Conservation (phyloP, 2,329 filamentous ascomycete genomes). For the Aspergillus neotritici region DNA sequence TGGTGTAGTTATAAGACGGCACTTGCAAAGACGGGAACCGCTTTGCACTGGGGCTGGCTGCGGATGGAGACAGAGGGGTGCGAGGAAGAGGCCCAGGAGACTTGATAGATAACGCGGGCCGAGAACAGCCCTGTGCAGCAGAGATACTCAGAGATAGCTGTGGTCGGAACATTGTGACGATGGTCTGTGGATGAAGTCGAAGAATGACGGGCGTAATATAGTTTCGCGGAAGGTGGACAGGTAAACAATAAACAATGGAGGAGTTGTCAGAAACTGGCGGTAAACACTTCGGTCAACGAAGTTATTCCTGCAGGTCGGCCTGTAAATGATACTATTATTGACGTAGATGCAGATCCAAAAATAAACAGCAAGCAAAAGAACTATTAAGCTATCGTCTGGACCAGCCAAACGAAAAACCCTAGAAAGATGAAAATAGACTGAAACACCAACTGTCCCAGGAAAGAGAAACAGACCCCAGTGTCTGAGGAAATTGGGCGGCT, state of each 20-base stretch:
- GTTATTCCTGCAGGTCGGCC: constrained; percentile 18
- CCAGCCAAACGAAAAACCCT: constrained; percentile 38
- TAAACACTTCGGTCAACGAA: constrained; percentile 35
- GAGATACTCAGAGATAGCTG: constrained; percentile 46
- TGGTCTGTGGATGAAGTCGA: background rate
- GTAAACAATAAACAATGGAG: constrained; percentile 8
- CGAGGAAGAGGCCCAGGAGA: constrained; percentile 38
- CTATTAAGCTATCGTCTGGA: constrained; percentile 33
- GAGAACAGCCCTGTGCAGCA: constrained; percentile 28
- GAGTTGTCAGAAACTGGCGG: constrained; percentile 4
- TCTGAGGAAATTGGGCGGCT: constrained; percentile 25
- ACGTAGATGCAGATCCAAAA: constrained; percentile 16
- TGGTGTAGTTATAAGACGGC: constrained; percentile 39
- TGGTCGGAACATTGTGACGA: constrained; percentile 37
- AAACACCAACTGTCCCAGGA: constrained; percentile 30
- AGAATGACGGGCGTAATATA: constrained; percentile 6
- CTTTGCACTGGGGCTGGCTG: constrained; percentile 37
- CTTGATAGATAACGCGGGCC: constrained; percentile 39
- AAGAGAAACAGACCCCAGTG: constrained; percentile 11
- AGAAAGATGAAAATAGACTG: constrained; percentile 31
- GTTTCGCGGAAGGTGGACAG: constrained; percentile 2
- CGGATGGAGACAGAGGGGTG: constrained; percentile 40
- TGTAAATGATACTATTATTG: constrained; percentile 23
- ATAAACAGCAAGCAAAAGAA: constrained; percentile 17
- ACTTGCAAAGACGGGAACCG: constrained; percentile 40